Percentiles rank a stretch among this genome's conserved stretches.
Evolutionary conservation across 78 protist genomes (phyloP).

Genomic region (Isochrysis galbana): DNA sequence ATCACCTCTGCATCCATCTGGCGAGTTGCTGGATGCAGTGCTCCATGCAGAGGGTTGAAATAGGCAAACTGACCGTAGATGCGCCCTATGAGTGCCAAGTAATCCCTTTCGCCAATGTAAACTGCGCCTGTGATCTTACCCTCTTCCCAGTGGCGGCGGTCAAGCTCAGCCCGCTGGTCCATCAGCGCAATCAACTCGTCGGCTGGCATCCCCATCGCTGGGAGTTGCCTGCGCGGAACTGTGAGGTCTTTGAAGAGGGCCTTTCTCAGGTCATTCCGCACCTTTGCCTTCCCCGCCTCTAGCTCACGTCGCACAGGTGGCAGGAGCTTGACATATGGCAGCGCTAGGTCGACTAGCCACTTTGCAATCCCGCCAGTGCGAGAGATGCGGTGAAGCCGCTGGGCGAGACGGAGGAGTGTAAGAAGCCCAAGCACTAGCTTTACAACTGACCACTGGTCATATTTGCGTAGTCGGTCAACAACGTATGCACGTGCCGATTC

Average conservation of each 20-base stretch:
- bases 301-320: not conserved
- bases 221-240: not conserved
- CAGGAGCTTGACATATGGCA: not conserved
- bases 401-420: not conserved
- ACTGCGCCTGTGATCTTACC: conserved; percentile 11
- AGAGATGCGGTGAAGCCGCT: not conserved
- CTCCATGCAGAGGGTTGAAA: conserved; percentile 84
- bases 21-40: conserved; percentile 67
- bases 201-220: not conserved
- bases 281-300: no score
- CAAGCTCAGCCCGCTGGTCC: not conserved
- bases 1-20: conserved; percentile 85
- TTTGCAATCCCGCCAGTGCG: not conserved
- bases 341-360: not conserved
- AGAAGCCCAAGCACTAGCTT: not conserved
- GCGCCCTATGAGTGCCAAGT: not conserved
- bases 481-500: not conserved
- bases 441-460: not conserved
- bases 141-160: not conserved
- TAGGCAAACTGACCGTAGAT: conserved; percentile 61
- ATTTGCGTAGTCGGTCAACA: not conserved
- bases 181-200: not conserved
- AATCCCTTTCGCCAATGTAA: conserved; percentile 4
- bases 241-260: not conserved
- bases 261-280: not conserved